Evolutionary conservation across 495 filamentous ascomycete species (phyloP).

Genomic region (Hyaloscypha hepaticicola): DNA sequence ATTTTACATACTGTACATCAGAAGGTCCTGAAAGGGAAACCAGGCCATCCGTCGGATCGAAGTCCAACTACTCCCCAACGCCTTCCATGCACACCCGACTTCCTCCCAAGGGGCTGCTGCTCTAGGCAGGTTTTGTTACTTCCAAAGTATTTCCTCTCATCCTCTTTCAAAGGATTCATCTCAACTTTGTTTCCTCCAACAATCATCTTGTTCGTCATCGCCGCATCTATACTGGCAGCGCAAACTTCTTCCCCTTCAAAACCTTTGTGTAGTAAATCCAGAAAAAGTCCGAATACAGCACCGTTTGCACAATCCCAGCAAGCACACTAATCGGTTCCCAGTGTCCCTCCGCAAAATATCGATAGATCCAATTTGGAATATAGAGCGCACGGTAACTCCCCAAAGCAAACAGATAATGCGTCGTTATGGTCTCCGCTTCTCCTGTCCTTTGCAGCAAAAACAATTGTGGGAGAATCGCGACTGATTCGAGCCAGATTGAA

Average conservation of each 20-base stretch:
- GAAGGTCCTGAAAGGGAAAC: constrained; percentile 6
- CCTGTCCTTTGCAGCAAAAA: constrained; percentile 98
- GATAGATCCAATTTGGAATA: constrained; percentile 97
- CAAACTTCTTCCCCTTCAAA: constrained; percentile 85
- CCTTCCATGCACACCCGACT: constrained; percentile 27
- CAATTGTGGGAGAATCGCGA: constrained; percentile 93
- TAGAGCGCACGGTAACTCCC: constrained; percentile 89
- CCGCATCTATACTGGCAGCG: constrained; percentile 66
- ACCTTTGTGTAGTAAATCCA: constrained; percentile 98
- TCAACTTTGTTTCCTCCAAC: not conserved
- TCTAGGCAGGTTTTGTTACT: not conserved
- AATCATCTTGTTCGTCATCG: not conserved
- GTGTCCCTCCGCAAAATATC: constrained; percentile 74
- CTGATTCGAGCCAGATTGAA: constrained; percentile 94
- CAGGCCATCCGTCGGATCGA: constrained; percentile 24
- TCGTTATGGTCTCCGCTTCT: constrained; percentile 97
- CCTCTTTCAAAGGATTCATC: constrained; percentile 3
- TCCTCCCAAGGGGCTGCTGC: constrained; percentile 2
- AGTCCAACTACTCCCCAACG: constrained; percentile 25
- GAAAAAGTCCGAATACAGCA: constrained; percentile 98
- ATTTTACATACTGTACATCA: constrained; percentile 28
- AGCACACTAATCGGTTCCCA: constrained; percentile 80
- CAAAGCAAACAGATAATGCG: constrained; percentile 96
- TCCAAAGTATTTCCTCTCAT: not conserved
- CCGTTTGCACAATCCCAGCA: constrained; percentile 87